Evolutionary conservation across 208 protist genomes (phyloP), one percentile per base, ranked within the genome.

Genomic region (Phytomonas francai): DNA sequence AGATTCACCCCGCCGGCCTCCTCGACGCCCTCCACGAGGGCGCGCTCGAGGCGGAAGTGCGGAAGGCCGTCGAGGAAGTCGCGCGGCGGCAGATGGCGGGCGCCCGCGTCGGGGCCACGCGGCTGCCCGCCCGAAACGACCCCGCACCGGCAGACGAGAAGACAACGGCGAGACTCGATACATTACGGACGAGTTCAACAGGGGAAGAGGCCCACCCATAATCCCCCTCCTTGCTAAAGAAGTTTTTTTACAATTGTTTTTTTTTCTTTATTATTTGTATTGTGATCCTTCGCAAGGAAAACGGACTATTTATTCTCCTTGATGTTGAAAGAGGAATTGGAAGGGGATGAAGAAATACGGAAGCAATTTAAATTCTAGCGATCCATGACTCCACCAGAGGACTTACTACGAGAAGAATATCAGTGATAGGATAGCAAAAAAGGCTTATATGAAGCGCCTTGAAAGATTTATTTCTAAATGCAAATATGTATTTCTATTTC

Each of bases 21-120:
- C 89, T 90, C 36, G 85, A 91, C 22, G 88, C 88, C 67, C 88
- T 96, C 68, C 89, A 81, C 59, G 88, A 97, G 63, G 79, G 76
- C 14, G 92, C 94, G 69, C 78, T 94, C 29, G 92, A 97, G 39
- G 85, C 90, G 12, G 90, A 97, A 71, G 88, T 97, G 16, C 84
- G 72, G 71, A 93, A 95, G 76, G 87, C 95, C 51, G 81, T 97
- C 31, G 81, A 84, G 65, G 92, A 97, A 63, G 80, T 94, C 30
- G 83, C 84, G 64, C 79, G 88, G 12, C 74, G 76, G 2, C 72
- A 93, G 67, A 87, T 97, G 83, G 36, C 70, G 11, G 85, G 83
- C 59, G 83, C 84, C 4, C 64, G 67, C 8, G 88, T 92, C n/a
- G 84, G 80, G 32, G n/a, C 65, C 30, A 57, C 73, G 5, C 71